Conservation (phyloP, 495 filamentous ascomycete genomes). For the Hypoxylon subgilvum region DNA sequence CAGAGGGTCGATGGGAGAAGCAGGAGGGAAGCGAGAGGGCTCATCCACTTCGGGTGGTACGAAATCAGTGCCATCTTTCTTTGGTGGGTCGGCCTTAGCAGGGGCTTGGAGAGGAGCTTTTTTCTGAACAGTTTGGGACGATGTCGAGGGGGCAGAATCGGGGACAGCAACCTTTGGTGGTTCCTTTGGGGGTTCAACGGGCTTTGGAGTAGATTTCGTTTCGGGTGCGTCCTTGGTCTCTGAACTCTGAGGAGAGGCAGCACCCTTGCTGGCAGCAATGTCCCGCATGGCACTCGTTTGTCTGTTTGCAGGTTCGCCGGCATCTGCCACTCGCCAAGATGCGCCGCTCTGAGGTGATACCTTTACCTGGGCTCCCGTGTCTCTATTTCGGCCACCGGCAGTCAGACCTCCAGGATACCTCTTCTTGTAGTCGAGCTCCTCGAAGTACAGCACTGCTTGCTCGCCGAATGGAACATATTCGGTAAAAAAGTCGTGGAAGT, state of each 20-base stretch:
- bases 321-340: constrained; percentile 75
- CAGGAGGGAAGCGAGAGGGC: constrained; percentile 63
- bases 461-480: constrained; percentile 96
- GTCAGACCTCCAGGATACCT: constrained; percentile 79
- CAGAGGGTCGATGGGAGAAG: constrained; percentile 74
- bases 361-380: constrained; percentile 73
- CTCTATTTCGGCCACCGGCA: constrained; percentile 55
- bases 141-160: constrained; percentile 13
- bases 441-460: constrained; percentile 93
- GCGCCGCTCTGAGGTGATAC: constrained; percentile 86
- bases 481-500: constrained; percentile 99
- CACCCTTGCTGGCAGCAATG: constrained; percentile 42
- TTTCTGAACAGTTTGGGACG: constrained; percentile 16
- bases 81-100: constrained; percentile 6
- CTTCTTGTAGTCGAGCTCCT: constrained; percentile 91
- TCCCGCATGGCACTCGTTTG: constrained; percentile 52
- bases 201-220: constrained; percentile 31
- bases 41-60: constrained; percentile 64
- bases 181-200: constrained; percentile 32
- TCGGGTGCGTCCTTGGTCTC: constrained; percentile 24
- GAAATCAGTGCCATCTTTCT: constrained; percentile 38
- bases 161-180: constrained; percentile 38
- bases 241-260: constrained; percentile 40
- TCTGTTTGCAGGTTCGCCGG: constrained; percentile 45
- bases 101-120: constrained; percentile 10